These are phyloP conservation scores for Lepraria neglecta DNA, from an alignment of 495 filamentous ascomycete genomes.

Conservation along the genomic window DNA sequence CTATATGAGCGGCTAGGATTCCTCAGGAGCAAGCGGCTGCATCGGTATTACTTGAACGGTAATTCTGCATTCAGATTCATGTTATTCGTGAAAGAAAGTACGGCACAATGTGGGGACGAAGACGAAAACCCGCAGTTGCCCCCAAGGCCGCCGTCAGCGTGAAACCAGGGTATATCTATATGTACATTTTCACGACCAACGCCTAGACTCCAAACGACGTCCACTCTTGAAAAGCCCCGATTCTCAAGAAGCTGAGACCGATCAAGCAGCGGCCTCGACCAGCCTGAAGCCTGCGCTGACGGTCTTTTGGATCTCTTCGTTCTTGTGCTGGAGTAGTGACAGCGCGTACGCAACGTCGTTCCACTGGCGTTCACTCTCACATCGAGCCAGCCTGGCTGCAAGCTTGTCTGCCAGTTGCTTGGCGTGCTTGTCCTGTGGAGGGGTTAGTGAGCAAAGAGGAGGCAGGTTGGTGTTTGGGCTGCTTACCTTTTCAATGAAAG, in stretches of 20 bases:
- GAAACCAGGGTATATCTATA: slow-evolving; percentile 18
- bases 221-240: slow-evolving; percentile 22
- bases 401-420: slow-evolving; percentile 93
- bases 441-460: slow-evolving; percentile 14
- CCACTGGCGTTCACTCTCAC: slow-evolving; percentile 92
- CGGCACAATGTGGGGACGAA: slow-evolving; percentile 39
- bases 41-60: slow-evolving; percentile 95
- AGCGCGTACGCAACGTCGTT: slow-evolving; percentile 91
- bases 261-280: slow-evolving; percentile 59
- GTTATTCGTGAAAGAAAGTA: slow-evolving; percentile 67
- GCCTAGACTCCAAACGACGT: background rate
- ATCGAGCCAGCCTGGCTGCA: slow-evolving; percentile 76
- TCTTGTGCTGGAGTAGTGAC: slow-evolving; percentile 87
- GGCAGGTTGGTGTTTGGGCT: background rate
- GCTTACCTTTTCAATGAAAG: slow-evolving; percentile 93
- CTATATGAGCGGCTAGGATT: slow-evolving; percentile 94
- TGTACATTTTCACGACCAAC: background rate
- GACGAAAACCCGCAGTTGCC: slow-evolving; percentile 28
- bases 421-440: slow-evolving; percentile 83
- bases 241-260: slow-evolving; percentile 15
- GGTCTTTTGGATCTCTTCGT: slow-evolving; percentile 87
- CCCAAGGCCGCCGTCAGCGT: slow-evolving; percentile 21
- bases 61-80: slow-evolving; percentile 89
- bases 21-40: slow-evolving; percentile 82
- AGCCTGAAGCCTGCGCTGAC: slow-evolving; percentile 80